Evolutionary conservation across 2,329 filamentous ascomycete genomes (phyloP), one percentile per base, ranked within the genome.

Genomic region (Phialophora macrospora): DNA sequence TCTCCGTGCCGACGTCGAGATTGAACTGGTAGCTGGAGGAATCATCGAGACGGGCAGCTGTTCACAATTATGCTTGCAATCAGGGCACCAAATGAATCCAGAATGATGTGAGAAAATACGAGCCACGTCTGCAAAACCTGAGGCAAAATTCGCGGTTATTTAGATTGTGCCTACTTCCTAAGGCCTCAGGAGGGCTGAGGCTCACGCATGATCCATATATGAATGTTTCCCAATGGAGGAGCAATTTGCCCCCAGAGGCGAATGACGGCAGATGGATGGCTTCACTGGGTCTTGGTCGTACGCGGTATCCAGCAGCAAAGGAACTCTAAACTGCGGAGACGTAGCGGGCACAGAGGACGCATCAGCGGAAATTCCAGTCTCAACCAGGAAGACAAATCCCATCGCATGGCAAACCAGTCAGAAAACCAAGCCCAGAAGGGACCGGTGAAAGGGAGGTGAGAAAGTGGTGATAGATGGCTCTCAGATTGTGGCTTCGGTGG

Each of bases 81-180:
- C 12, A 48, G 38, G 55, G 46, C 28, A 24, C 38, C 20, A 52
- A 28, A 34, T 32, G 28, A 38, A 41, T n/a, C 8, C 38, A 20
- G 30, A 60, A 30, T 60, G 30, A 60, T 38, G 58, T 60, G 48
- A 60, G 58, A 60, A 38, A 52, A 54, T 60, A 54, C 48, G 30
- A 60, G 32, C 51, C 56, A 49, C 22, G 20, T 56, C 30, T 49
- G 44, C 46, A 24, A 20, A n/a, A 22, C 24, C 17, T 48, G 44
- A 48, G 17, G 20, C 44, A 48, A 30, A 30, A 22, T n/a, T 11
- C 17, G 48, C 48, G 48, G 48, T 22, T 51, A 17, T 51, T 12
- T 11, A 51, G 20, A 51, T 51, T 51, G 48, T 22, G 48, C 48
- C 8, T 17, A 28, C 20, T 28, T 51, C 6, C 22, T 26, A 1